Conservation (phyloP, 1,139 yeast species). For the Nakaseomyces sp. region DNA sequence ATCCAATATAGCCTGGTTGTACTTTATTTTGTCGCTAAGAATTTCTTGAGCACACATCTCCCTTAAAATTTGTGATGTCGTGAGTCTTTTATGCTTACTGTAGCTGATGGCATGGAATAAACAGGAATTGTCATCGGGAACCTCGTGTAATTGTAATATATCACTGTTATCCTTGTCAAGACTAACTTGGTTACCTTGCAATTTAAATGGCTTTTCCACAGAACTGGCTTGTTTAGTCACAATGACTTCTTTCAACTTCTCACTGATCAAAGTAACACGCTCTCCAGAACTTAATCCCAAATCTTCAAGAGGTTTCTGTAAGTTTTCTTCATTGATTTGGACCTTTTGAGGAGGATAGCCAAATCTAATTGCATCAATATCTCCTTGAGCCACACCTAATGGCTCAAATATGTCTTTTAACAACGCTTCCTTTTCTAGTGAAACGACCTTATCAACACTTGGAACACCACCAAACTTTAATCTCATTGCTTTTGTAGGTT, state of each 20-base stretch:
- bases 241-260: not conserved
- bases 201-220: conserved; percentile 7
- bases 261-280: conserved; percentile 34
- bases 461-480: conserved; percentile 21
- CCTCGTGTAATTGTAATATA: conserved; percentile 40
- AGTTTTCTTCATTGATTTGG: conserved; percentile 22
- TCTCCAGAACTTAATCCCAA: conserved; percentile 51
- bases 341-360: conserved; percentile 58
- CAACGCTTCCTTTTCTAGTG: conserved; percentile 22
- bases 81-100: conserved; percentile 37
- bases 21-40: conserved; percentile 37
- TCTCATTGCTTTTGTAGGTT: no score
- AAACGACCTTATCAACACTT: conserved; percentile 19
- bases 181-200: conserved; percentile 10
- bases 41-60: conserved; percentile 32
- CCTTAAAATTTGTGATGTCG: conserved; percentile 20
- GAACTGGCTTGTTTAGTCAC: not conserved
- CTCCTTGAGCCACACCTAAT: conserved; percentile 7
- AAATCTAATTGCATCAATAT: conserved; percentile 32
- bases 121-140: conserved; percentile 77
- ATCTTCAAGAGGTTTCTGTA: conserved; percentile 27
- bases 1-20: conserved; percentile 55
- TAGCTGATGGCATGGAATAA: conserved; percentile 61
- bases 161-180: conserved; percentile 11
- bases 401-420: conserved; percentile 17